Evolutionary conservation across 2,329 filamentous ascomycete species (phyloP).

Genomic region (Hysterium pulicare): DNA sequence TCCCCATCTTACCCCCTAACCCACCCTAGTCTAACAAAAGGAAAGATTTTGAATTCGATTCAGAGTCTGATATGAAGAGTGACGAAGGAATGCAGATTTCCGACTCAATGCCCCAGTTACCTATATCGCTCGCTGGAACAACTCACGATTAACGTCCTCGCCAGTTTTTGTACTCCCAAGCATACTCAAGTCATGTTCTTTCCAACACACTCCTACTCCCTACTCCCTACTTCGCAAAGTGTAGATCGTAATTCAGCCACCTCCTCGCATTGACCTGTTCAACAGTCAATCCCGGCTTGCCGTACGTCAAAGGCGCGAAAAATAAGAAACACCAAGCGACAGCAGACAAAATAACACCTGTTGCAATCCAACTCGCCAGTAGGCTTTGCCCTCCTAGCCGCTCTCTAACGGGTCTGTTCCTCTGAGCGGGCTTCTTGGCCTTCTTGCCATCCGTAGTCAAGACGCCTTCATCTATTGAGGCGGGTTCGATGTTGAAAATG

Average conservation of each 20-base stretch:
- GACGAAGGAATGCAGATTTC: too few relatives aligned
- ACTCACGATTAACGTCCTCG: background rate
- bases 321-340: constrained; percentile 81
- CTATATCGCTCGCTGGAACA: too few relatives aligned
- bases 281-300: constrained; percentile 80
- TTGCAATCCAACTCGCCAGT: constrained; percentile 74
- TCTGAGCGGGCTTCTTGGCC: constrained; percentile 30
- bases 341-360: constrained; percentile 63
- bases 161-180: too few relatives aligned
- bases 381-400: constrained; percentile 77
- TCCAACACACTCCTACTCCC: background rate
- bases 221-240: constrained; percentile 84
- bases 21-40: too few relatives aligned
- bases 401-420: constrained; percentile 70
- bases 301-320: constrained; percentile 94
- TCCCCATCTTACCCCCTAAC: too few relatives aligned
- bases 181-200: background rate
- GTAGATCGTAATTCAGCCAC: constrained; percentile 95
- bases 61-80: too few relatives aligned
- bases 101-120: too few relatives aligned
- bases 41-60: too few relatives aligned
- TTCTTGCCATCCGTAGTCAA: constrained; percentile 32
- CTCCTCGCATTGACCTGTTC: constrained; percentile 78
- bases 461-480: constrained; percentile 49
- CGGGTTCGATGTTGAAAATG: constrained; percentile 84